phyloP scores from a whole-genome alignment of 1,139 yeast species.

The Suhomyces anneliseae region DNA sequence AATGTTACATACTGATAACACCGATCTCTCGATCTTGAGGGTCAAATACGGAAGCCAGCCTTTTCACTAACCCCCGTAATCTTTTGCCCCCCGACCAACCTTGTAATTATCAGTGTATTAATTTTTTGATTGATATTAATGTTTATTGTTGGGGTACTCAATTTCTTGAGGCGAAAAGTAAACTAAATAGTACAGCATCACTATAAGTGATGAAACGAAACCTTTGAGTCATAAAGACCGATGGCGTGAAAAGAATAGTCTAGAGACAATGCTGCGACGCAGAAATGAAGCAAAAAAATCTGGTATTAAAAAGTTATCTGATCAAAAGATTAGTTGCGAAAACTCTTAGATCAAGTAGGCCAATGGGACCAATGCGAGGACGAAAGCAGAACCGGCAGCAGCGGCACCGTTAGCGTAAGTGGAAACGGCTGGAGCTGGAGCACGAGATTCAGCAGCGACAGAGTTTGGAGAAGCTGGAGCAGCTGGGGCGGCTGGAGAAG shows the following conservation, averaged over 20 bases:
- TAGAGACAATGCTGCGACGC: background rate
- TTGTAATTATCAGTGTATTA: no score
- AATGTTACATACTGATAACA: no score
- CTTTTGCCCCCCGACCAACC: no score
- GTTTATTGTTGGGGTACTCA: background rate
- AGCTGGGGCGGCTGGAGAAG: slow-evolving; percentile 8
- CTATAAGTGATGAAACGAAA: background rate
- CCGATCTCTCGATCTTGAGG: no score
- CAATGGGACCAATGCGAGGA: slow-evolving; percentile 23
- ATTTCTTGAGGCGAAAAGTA: background rate
- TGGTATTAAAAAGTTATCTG: background rate
- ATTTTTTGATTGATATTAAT: no score
- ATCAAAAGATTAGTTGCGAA: background rate
- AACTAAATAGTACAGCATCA: background rate
- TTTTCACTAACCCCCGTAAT: no score
- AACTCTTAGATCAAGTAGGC: slow-evolving; percentile 24
- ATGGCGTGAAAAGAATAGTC: background rate
- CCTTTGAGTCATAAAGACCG: background rate
- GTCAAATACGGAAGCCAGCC: no score
- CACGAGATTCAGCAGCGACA: slow-evolving; percentile 12
- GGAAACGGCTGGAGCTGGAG: slow-evolving; percentile 13
- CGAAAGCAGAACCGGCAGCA: slow-evolving; percentile 18
- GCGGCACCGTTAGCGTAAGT: slow-evolving; percentile 16
- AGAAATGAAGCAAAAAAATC: background rate
- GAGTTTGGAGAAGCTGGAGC: slow-evolving; percentile 11